phyloP scores from a whole-genome alignment of 2,329 filamentous ascomycete species.

The Phaeosphaeria sp. region DNA sequence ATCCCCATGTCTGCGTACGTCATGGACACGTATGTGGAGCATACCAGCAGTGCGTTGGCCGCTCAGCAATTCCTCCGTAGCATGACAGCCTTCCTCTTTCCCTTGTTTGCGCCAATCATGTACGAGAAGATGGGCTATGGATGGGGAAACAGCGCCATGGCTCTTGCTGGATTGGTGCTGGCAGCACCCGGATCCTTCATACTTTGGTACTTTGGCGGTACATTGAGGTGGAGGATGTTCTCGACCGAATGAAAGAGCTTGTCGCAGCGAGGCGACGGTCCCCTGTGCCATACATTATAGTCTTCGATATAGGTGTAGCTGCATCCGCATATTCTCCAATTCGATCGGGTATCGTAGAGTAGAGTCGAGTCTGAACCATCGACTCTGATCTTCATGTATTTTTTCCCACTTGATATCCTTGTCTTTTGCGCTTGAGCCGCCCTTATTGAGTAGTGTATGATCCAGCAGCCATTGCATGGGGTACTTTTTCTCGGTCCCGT shows the following conservation, averaged over 20 bases:
- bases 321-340: constrained; percentile 94
- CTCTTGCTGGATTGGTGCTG: constrained; percentile 27
- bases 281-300: neutral
- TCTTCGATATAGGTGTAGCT: constrained; percentile 77
- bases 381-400: constrained; percentile 75
- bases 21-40: constrained; percentile 62
- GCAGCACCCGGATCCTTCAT: constrained; percentile 51
- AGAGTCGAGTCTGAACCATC: constrained; percentile 79
- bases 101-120: constrained; percentile 47
- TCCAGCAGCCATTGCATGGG: constrained; percentile 95
- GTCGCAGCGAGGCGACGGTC: too few relatives aligned
- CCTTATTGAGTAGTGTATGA: constrained; percentile 69
- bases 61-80: constrained; percentile 28
- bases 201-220: constrained; percentile 55
- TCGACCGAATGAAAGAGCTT: constrained; percentile 7
- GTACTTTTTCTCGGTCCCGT: constrained; percentile 68
- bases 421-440: constrained; percentile 12
- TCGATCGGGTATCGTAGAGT: constrained; percentile 78
- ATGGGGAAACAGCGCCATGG: constrained; percentile 44
- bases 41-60: constrained; percentile 34
- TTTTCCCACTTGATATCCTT: constrained; percentile 69
- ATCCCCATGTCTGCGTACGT: constrained; percentile 65
- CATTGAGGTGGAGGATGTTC: constrained; percentile 14
- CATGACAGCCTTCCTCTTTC: constrained; percentile 39
- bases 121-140: constrained; percentile 47